A percentile compares a stretch with the other conserved stretches of the same genome.
Evolutionary conservation across 768 basidiomycete genomes (phyloP).

Genomic region (Leucosporidium scottii): DNA sequence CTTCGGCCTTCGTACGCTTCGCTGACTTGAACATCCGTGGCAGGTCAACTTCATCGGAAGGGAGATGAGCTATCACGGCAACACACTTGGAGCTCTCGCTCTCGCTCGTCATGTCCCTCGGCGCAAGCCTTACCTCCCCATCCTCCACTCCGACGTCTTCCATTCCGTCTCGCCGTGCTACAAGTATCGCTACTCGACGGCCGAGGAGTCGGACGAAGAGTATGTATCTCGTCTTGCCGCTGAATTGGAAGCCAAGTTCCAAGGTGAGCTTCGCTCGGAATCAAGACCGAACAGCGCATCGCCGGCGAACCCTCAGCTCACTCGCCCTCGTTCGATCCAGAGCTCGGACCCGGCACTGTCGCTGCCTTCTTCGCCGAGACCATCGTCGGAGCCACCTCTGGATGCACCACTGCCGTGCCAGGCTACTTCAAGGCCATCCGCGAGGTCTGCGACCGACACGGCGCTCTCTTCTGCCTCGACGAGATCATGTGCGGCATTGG

Average conservation of each 20-base stretch:
- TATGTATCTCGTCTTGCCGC: conserved; percentile 27
- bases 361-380: conserved; percentile 35
- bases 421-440: conserved; percentile 33
- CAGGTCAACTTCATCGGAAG: neutral
- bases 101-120: conserved; percentile 14
- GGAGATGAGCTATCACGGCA: conserved; percentile 31
- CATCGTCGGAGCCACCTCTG: conserved; percentile 28
- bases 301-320: too few relatives aligned
- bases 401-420: conserved; percentile 14
- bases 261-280: conserved; percentile 6
- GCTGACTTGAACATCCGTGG: neutral
- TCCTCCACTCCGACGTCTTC: conserved; percentile 16
- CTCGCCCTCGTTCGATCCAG: too few relatives aligned
- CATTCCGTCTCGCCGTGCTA: conserved; percentile 29
- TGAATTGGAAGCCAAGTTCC: conserved; percentile 35
- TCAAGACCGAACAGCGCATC: too few relatives aligned
- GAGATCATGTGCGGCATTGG: conserved; percentile 39
- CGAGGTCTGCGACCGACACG: conserved; percentile 34
- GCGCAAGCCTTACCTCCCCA: conserved; percentile 23
- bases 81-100: conserved; percentile 25
- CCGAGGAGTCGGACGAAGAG: conserved; percentile 23
- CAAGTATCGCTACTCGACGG: conserved; percentile 13
- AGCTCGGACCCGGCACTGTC: conserved; percentile 21
- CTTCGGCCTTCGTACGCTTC: too few relatives aligned
- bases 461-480: conserved; percentile 34